A percentile compares a stretch with the other conserved stretches of the same genome.
Evolutionary conservation across 768 basidiomycete species (phyloP).

Genomic region (Infundibulicybe gibba): DNA sequence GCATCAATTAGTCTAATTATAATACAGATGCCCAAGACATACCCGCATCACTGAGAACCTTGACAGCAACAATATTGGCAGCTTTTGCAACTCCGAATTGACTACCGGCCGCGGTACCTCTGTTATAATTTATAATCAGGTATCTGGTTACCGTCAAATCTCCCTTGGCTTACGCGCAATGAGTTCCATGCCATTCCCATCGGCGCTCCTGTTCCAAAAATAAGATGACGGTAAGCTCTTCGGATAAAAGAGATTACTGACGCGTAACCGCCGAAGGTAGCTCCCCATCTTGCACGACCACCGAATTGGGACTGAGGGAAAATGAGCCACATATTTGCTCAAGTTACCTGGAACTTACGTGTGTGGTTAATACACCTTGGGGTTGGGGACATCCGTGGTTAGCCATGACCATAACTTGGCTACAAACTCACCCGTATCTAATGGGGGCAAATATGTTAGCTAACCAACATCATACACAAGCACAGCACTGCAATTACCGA

Average conservation of each 20-base stretch:
- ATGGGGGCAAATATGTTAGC: not conserved
- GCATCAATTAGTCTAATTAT: not conserved
- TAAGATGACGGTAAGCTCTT: not conserved
- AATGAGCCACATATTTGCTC: not conserved
- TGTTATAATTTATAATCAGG: not conserved
- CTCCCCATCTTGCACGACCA: slow-evolving; percentile 35
- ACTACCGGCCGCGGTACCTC: slow-evolving; percentile 20
- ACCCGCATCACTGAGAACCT: slow-evolving; percentile 31
- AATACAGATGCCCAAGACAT: not conserved
- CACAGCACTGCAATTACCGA: slow-evolving; percentile 19
- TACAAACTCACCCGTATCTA: slow-evolving; percentile 15
- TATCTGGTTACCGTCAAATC: not conserved
- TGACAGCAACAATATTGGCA: slow-evolving; percentile 34
- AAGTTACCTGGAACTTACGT: slow-evolving; percentile 11
- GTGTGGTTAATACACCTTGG: slow-evolving; percentile 15
- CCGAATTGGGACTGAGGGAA: slow-evolving; percentile 27
- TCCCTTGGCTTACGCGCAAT: slow-evolving; percentile 23
- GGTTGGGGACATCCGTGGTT: not conserved
- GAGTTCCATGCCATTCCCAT: slow-evolving; percentile 42
- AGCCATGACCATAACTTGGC: not conserved
- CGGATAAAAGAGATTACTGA: slow-evolving; percentile 1
- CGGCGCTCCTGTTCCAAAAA: slow-evolving; percentile 12
- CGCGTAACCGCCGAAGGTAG: slow-evolving; percentile 23
- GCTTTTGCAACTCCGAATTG: slow-evolving; percentile 21
- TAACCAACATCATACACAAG: not conserved